Evolutionary conservation across 2,329 filamentous ascomycete genomes (phyloP).

Genomic region (Aureobasidium sp.): DNA sequence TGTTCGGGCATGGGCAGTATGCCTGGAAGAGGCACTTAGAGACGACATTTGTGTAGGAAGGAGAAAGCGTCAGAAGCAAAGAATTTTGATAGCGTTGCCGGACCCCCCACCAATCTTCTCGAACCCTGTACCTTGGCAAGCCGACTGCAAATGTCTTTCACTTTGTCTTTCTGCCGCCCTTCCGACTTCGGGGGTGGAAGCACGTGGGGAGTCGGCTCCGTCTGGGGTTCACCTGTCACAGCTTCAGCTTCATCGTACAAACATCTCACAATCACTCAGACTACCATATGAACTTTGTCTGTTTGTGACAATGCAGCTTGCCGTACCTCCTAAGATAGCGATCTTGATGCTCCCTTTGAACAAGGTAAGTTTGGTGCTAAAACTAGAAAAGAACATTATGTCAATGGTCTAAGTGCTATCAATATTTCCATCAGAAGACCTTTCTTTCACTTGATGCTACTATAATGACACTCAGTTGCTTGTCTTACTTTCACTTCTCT

Average conservation of each 20-base stretch:
- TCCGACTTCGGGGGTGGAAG: not conserved
- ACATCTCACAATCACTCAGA: not conserved
- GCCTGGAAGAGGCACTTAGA: not conserved
- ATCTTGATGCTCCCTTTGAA: not conserved
- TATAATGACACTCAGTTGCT: not conserved
- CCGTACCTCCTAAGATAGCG: not conserved
- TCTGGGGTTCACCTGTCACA: not conserved
- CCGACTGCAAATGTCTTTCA: not conserved
- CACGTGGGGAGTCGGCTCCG: not conserved
- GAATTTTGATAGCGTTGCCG: not conserved
- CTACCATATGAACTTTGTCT: not conserved
- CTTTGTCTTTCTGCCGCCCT: not conserved
- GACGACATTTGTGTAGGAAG: conserved; percentile 10
- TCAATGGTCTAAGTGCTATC: not conserved
- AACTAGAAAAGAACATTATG: not conserved
- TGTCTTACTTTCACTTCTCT: not conserved
- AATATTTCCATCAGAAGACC: not conserved
- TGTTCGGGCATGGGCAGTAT: not conserved
- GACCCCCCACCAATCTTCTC: not conserved
- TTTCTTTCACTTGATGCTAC: not conserved
- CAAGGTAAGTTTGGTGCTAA: not conserved
- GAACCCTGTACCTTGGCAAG: not conserved
- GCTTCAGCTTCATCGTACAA: not conserved
- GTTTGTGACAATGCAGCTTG: not conserved
- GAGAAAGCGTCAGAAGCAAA: not conserved